phyloP scores from a whole-genome alignment of 179 eudicot genomes.

The Heliamphora pulchella region DNA sequence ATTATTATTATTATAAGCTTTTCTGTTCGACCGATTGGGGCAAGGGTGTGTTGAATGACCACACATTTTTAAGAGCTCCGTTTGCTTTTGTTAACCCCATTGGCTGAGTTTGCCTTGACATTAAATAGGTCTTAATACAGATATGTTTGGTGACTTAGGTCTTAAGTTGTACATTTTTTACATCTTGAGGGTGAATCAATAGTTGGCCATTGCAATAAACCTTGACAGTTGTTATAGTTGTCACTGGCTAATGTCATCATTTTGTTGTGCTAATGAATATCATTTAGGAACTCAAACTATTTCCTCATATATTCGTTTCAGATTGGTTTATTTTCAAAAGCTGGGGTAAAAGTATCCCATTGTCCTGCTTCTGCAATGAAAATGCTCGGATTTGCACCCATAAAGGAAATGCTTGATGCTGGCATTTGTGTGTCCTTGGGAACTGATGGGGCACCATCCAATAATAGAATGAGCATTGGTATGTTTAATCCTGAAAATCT shows the following conservation, averaged over 20 bases:
- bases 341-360: conserved; percentile 84
- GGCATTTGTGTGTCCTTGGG: conserved; percentile 89
- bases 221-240: neutral
- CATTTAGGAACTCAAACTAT: neutral
- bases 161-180: neutral
- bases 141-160: neutral
- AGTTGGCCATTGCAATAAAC: too few relatives aligned
- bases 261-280: neutral
- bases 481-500: conserved; percentile 13
- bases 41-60: neutral
- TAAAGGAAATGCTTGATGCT: conserved; percentile 68
- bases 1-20: too few relatives aligned
- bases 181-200: neutral
- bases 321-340: conserved; percentile 59
- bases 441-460: conserved; percentile 93
- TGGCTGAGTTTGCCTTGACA: neutral
- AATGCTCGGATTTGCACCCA: conserved; percentile 94
- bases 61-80: neutral
- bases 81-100: neutral
- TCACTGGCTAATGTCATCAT: neutral
- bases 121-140: neutral
- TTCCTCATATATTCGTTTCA: conserved; percentile 21
- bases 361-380: conserved; percentile 98
- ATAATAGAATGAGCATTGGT: conserved; percentile 98
- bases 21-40: too few relatives aligned